Conservation (phyloP, 2,329 filamentous ascomycete species). For the Verticillium klebahnii region DNA sequence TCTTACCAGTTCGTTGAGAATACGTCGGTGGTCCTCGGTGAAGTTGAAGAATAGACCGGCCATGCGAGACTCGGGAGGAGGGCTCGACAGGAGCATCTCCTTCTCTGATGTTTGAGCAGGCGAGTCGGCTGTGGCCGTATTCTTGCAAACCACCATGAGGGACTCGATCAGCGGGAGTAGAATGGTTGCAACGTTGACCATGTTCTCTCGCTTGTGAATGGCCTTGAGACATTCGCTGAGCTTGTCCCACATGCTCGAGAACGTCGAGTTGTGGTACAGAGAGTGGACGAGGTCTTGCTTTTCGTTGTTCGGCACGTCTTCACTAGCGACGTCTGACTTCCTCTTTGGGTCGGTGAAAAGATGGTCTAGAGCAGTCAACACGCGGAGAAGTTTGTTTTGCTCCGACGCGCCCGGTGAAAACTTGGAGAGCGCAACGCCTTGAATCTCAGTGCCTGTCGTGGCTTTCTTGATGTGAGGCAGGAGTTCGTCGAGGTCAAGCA, state of each 20-base stretch:
- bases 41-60: slow-evolving; percentile 94
- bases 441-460: slow-evolving; percentile 86
- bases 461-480: slow-evolving; percentile 83
- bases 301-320: slow-evolving; percentile 52
- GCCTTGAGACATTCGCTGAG: slow-evolving; percentile 82
- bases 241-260: slow-evolving; percentile 87
- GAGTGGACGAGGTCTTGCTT: slow-evolving; percentile 83
- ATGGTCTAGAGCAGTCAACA: slow-evolving; percentile 91
- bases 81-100: slow-evolving; percentile 65
- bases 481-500: slow-evolving; percentile 78
- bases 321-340: slow-evolving; percentile 39
- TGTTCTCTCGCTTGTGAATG: slow-evolving; percentile 87
- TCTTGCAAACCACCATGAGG: slow-evolving; percentile 99
- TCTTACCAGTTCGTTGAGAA: slow-evolving; percentile 94
- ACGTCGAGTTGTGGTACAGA: slow-evolving; percentile 86
- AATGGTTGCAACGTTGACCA: slow-evolving; percentile 96
- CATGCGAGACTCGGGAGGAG: slow-evolving; percentile 74
- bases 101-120: slow-evolving; percentile 44
- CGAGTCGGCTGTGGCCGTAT: slow-evolving; percentile 75
- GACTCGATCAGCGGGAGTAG: slow-evolving; percentile 91
- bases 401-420: slow-evolving; percentile 96
- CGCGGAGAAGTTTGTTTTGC: slow-evolving; percentile 89
- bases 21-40: slow-evolving; percentile 95
- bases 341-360: slow-evolving; percentile 77
- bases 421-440: slow-evolving; percentile 87